A percentile compares a stretch with the other conserved stretches of the same genome.
Conservation (phyloP, 805 yeast genomes). For the Metschnikowia lochheadii region DNA sequence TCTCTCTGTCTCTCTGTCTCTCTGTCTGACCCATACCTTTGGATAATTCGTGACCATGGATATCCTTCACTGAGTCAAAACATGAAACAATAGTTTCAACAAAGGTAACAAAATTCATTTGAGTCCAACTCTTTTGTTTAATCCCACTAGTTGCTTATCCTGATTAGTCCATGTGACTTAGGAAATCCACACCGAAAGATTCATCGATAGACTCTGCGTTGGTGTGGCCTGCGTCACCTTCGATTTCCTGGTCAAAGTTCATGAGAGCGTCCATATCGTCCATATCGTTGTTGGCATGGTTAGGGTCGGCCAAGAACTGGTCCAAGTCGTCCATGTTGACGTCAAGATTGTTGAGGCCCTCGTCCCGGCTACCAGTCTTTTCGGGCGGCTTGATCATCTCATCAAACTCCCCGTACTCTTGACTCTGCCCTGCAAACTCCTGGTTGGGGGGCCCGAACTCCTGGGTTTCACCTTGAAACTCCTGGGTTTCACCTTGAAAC, state of each 20-base stretch:
- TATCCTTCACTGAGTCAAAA: no score
- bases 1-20: no score
- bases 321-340: slow-evolving; percentile 18
- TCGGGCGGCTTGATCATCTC: slow-evolving; percentile 1
- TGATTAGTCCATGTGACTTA: slow-evolving; percentile 28
- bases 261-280: slow-evolving; percentile 21
- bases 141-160: no score
- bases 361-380: background rate
- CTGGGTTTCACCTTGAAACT: background rate
- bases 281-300: slow-evolving; percentile 11
- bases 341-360: slow-evolving; percentile 3
- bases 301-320: slow-evolving; percentile 17
- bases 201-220: slow-evolving; percentile 23
- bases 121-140: no score
- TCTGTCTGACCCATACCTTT: no score
- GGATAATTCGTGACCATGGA: no score
- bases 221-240: slow-evolving; percentile 5
- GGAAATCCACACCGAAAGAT: slow-evolving; percentile 33
- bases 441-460: background rate
- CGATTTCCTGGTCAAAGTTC: slow-evolving; percentile 14
- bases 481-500: background rate
- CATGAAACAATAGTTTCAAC: no score
- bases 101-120: no score
- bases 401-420: slow-evolving; percentile 6
- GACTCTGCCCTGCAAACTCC: background rate